A percentile compares a stretch with the other conserved stretches of the same genome.
Evolutionary conservation across 2,329 filamentous ascomycete species (phyloP).

Genomic region (Chrysoporthe deuterocubensis): DNA sequence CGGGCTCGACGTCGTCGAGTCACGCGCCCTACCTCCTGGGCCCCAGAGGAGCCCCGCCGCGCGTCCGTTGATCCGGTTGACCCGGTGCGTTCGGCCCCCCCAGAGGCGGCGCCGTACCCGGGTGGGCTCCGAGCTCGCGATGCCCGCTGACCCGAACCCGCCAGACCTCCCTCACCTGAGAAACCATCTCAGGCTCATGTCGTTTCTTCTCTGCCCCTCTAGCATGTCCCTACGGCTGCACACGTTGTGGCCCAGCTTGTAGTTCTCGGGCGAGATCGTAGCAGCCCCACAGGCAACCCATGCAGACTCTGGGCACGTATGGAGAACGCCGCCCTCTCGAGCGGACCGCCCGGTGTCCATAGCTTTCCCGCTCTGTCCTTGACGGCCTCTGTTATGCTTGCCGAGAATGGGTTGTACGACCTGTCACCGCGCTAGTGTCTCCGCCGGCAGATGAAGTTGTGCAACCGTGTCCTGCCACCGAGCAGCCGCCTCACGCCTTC

Average conservation of each 20-base stretch:
- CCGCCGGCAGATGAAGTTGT: constrained; percentile 10
- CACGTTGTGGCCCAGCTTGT: too few relatives aligned
- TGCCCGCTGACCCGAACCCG: background rate
- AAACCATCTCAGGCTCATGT: too few relatives aligned
- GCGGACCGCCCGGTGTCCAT: background rate
- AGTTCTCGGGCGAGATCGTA: too few relatives aligned
- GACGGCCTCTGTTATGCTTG: background rate
- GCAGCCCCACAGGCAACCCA: too few relatives aligned
- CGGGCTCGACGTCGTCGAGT: too few relatives aligned
- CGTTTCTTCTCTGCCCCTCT: too few relatives aligned
- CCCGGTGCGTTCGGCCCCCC: background rate
- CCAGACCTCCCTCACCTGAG: background rate
- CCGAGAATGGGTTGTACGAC: background rate
- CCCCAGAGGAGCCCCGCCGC: background rate
- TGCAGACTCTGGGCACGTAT: too few relatives aligned
- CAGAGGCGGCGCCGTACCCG: background rate
- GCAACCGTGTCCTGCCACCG: constrained; percentile 6
- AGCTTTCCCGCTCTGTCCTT: too few relatives aligned
- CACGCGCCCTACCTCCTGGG: too few relatives aligned
- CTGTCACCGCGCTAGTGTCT: background rate
- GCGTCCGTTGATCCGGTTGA: background rate
- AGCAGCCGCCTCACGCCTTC: background rate
- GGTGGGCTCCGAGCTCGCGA: background rate
- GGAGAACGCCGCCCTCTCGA: background rate
- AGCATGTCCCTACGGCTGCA: too few relatives aligned